phyloP scores from a whole-genome alignment of 1,139 yeast genomes.

The Pichia sp. region DNA sequence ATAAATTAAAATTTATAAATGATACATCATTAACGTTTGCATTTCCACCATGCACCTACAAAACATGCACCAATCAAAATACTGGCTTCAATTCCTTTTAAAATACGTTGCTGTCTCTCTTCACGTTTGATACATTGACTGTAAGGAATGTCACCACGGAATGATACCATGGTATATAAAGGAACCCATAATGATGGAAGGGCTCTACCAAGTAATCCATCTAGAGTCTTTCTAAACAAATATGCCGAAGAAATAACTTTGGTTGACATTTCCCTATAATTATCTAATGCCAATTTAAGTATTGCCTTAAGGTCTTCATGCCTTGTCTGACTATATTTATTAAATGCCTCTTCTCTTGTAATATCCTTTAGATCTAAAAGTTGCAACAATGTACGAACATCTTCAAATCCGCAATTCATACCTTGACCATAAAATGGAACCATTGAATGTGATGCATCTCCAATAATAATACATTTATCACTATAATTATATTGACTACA shows the following conservation, averaged over 20 bases:
- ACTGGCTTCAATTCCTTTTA: slow-evolving; percentile 26
- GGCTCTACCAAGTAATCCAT: slow-evolving; percentile 53
- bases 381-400: slow-evolving; percentile 61
- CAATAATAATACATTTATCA: slow-evolving; percentile 65
- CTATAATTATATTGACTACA: slow-evolving; percentile 65
- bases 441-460: slow-evolving; percentile 96
- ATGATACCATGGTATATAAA: slow-evolving; percentile 86
- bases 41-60: slow-evolving; percentile 7
- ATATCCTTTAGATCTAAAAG: slow-evolving; percentile 39
- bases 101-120: slow-evolving; percentile 42
- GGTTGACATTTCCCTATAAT: slow-evolving; percentile 84
- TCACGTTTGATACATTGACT: slow-evolving; percentile 59
- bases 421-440: slow-evolving; percentile 98
- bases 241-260: slow-evolving; percentile 65
- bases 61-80: slow-evolving; percentile 14
- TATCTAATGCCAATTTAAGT: slow-evolving; percentile 69
- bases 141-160: slow-evolving; percentile 76
- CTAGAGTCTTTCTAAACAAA: slow-evolving; percentile 61
- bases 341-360: slow-evolving; percentile 47
- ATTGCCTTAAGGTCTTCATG: slow-evolving; percentile 68
- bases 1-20: too few relatives aligned
- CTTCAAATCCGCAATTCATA: slow-evolving; percentile 95
- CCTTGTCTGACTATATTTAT: slow-evolving; percentile 50
- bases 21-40: slow-evolving; percentile 24
- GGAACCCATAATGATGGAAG: slow-evolving; percentile 72